Percentiles rank a stretch among this genome's conserved stretches.
Conservation (phyloP, 176 grass and related monocot species). For the Calamus simplicifolius region DNA sequence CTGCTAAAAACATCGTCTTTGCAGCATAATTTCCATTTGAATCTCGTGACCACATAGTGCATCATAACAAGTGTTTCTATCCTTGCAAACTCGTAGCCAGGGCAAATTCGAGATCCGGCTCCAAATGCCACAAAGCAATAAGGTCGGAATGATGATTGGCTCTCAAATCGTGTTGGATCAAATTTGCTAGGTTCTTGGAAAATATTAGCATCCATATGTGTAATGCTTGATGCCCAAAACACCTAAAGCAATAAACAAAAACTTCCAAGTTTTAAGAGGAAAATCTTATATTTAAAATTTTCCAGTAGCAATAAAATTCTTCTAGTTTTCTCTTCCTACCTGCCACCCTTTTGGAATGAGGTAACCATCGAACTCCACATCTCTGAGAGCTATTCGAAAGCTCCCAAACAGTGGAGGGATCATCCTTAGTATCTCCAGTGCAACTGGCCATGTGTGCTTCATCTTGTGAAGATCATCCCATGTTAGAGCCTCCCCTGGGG, state of each 20-base stretch:
- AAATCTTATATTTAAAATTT: background rate
- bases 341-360: constrained; percentile 45
- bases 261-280: background rate
- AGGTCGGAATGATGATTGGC: constrained; percentile 5
- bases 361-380: constrained; percentile 35
- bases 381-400: constrained; percentile 26
- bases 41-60: constrained; percentile 24
- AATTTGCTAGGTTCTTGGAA: constrained; percentile 35
- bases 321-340: background rate
- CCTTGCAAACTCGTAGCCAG: constrained; percentile 28
- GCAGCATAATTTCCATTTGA: constrained; percentile 32
- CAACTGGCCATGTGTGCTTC: constrained; percentile 44
- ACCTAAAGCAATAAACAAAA: constrained; percentile 6
- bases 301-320: no score
- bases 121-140: constrained; percentile 45
- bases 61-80: constrained; percentile 43
- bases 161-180: constrained; percentile 25
- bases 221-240: constrained; percentile 30
- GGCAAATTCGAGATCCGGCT: constrained; percentile 29
- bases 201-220: constrained; percentile 31
- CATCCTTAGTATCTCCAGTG: constrained; percentile 27
- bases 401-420: constrained; percentile 34
- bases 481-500: constrained; percentile 17
- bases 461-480: constrained; percentile 40
- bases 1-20: constrained; percentile 25